phyloP scores from a whole-genome alignment of 345 rosid species.

The Viola odorata region DNA sequence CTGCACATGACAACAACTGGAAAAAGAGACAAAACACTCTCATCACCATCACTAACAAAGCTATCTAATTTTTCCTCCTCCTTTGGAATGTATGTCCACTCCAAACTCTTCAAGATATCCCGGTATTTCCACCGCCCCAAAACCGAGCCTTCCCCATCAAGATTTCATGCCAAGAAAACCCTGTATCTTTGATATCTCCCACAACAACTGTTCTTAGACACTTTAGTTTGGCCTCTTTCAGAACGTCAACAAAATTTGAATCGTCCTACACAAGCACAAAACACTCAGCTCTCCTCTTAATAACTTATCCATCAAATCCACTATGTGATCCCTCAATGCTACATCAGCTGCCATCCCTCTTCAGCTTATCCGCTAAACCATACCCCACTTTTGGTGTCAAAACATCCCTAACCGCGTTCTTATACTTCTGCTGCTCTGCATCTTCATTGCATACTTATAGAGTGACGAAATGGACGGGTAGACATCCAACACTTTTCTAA shows the following conservation, averaged over 20 bases:
- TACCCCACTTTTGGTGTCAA: slow-evolving; percentile 67
- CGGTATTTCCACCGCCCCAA: slow-evolving; percentile 70
- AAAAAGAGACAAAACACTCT: slow-evolving; percentile 6
- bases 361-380: slow-evolving; percentile 64
- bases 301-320: slow-evolving; percentile 73
- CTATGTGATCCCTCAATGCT: slow-evolving; percentile 66
- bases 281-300: slow-evolving; percentile 63
- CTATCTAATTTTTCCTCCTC: slow-evolving; percentile 9
- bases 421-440: slow-evolving; percentile 82
- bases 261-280: slow-evolving; percentile 82
- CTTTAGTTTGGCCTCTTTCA: slow-evolving; percentile 67
- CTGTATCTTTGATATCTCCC: slow-evolving; percentile 58
- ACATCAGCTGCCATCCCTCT: slow-evolving; percentile 52
- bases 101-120: slow-evolving; percentile 60
- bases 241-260: slow-evolving; percentile 56
- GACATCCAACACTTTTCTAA: no score
- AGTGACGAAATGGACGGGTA: no score
- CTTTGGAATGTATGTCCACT: slow-evolving; percentile 63
- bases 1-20: no score
- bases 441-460: slow-evolving; percentile 64
- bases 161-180: slow-evolving; percentile 78
- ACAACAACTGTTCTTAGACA: slow-evolving; percentile 77
- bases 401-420: slow-evolving; percentile 44
- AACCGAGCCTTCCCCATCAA: slow-evolving; percentile 77
- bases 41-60: slow-evolving; percentile 10